Percentiles rank a stretch among this genome's conserved stretches.
These are phyloP conservation scores for Ascochyta lentis DNA, from an alignment of 2,329 filamentous ascomycete species.

Conservation along the genomic window DNA sequence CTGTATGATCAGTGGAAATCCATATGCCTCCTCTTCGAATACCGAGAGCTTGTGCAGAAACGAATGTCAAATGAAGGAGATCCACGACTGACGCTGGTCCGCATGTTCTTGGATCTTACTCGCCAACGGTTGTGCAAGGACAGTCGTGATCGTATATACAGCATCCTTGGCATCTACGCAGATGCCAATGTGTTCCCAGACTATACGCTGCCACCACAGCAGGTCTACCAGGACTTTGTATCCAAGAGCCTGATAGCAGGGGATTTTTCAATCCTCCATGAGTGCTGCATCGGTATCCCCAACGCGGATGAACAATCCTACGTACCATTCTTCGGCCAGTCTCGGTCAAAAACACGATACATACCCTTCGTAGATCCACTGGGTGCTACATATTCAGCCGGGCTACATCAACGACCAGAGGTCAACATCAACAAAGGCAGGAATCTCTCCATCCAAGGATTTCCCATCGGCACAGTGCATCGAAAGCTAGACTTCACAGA, in stretches of 20 bases:
- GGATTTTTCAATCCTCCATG: constrained; percentile 12
- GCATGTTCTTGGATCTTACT: constrained; percentile 11
- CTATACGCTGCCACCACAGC: background rate
- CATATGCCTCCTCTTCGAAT: constrained; percentile 9
- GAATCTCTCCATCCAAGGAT: constrained; percentile 5
- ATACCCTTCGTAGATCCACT: background rate
- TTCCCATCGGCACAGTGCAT: constrained; percentile 2
- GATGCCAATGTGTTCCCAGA: background rate
- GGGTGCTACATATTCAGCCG: constrained; percentile 6
- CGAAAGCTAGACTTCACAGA: constrained; percentile 6
- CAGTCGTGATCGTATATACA: constrained; percentile 15
- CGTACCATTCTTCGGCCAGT: background rate
- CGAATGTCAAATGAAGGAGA: background rate
- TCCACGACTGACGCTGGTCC: constrained; percentile 3
- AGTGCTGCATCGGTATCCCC: constrained; percentile 13
- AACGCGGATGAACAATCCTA: background rate
- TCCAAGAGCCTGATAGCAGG: constrained; percentile 7
- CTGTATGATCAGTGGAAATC: constrained; percentile 12
- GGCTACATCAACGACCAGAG: constrained; percentile 1
- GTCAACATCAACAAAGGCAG: background rate
- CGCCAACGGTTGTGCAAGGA: constrained; percentile 11
- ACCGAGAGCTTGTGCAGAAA: constrained; percentile 9
- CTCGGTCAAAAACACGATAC: background rate
- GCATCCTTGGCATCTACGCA: constrained; percentile 8
- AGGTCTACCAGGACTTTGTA: constrained; percentile 12